Evolutionary conservation across 2,329 filamentous ascomycete species (phyloP), one percentile per base, ranked within the genome.

Genomic region (Chaetomiaceae sp.): DNA sequence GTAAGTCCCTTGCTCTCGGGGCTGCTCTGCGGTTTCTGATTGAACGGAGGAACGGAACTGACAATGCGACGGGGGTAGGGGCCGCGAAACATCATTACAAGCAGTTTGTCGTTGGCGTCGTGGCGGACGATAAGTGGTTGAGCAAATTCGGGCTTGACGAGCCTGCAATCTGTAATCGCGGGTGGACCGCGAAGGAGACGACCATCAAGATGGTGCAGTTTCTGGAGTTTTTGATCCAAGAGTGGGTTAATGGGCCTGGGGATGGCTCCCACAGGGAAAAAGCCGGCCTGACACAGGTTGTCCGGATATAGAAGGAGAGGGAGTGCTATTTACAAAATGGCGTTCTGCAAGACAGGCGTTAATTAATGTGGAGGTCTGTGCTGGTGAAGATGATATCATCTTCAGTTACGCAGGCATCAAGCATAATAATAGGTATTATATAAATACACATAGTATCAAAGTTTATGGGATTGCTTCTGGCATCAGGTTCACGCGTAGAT

Each of bases 121-220:
- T 54, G 30, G 47, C 55, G 8, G 55, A 57, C 18, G 55, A 57
- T n/a, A 20, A 9, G 25, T 57, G 51, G 51, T n/a, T 54, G 8
- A 43, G 29, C 3, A 40, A 23, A 4, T 40, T 51, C 18, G 51
- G 41, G 13, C 7, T 44, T 6, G 47, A 45, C 1, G 29, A 20
- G 1, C 47, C 47, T 0, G 33, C 42, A 5, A 18, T 54, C 4
- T 51, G 20, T 20, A 34, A 32, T 4, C 29, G 51, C 7, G 47
- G 14, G 0, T 57, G 51, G 54, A 44, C 34, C 27, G 25, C 51
- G 1, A 48, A 30, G 43, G 29, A 48, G 43, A 48, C 33, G 38
- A 51, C 43, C 3, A 40, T 51, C 5, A 56, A 53, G 27, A 48
- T 56, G 50, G 46, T 53, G 13, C 33, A 30, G 37, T 40, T 51